These are phyloP conservation scores for Chrysosporium queenslandicum DNA, from an alignment of 2,329 filamentous ascomycete genomes.

Conservation along the genomic window DNA sequence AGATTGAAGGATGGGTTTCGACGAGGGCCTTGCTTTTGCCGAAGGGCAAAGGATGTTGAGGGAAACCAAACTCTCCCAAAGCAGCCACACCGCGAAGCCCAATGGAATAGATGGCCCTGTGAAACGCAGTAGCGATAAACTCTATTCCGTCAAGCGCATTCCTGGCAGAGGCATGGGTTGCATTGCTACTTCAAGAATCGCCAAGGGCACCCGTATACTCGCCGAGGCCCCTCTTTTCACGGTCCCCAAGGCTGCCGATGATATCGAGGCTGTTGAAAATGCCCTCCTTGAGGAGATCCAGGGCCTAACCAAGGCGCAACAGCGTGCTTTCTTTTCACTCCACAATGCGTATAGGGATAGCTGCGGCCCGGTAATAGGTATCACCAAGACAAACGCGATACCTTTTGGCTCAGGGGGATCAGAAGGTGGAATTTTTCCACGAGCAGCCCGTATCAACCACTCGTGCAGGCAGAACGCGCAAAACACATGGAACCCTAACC, in stretches of 20 bases:
- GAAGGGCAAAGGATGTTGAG: neutral
- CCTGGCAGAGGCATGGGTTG: conserved; percentile 11
- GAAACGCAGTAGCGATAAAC: neutral
- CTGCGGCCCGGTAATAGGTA: conserved; percentile 12
- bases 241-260: conserved; percentile 3
- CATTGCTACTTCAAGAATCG: conserved; percentile 11
- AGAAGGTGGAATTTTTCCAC: conserved; percentile 13
- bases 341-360: conserved; percentile 12
- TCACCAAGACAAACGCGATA: conserved; percentile 14
- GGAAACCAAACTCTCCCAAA: neutral
- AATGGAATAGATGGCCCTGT: neutral
- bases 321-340: conserved; percentile 11
- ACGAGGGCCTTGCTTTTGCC: neutral
- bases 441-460: conserved; percentile 17
- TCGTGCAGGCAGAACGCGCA: conserved; percentile 16
- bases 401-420: conserved; percentile 10
- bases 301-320: conserved; percentile 9
- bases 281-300: conserved; percentile 6
- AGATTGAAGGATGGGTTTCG: neutral
- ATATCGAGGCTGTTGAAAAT: conserved; percentile 3
- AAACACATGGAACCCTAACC: conserved; percentile 14
- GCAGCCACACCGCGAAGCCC: no score
- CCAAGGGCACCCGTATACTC: conserved; percentile 15
- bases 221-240: conserved; percentile 13
- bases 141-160: conserved; percentile 3